Conservation (phyloP, 2,329 filamentous ascomycete species). For the Pyricularia grisea region DNA sequence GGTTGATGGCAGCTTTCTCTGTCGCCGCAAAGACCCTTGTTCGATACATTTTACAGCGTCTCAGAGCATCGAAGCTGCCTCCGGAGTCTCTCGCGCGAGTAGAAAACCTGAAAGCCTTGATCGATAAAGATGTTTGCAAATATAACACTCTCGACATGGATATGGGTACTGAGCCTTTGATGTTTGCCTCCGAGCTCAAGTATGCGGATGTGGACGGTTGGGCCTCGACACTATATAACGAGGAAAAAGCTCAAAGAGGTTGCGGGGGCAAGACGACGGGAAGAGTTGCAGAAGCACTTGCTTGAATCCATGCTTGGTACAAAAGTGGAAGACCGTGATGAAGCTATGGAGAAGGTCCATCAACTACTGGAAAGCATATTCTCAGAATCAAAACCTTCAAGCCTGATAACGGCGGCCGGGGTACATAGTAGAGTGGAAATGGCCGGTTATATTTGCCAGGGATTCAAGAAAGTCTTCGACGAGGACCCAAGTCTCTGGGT, state of each 20-base stretch:
- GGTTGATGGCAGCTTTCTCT: slow-evolving; percentile 5
- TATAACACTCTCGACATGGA: neutral
- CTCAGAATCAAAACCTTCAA: neutral
- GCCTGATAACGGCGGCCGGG: neutral
- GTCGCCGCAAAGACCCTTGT: neutral
- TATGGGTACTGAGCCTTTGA: neutral
- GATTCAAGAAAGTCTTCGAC: neutral
- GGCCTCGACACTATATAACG: too few species aligned
- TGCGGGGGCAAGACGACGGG: too few species aligned
- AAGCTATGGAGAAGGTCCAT: neutral
- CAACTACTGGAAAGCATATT: neutral
- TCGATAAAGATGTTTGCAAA: neutral
- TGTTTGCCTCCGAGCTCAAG: neutral
- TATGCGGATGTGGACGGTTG: too few species aligned
- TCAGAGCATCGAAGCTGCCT: neutral
- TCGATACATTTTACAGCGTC: neutral
- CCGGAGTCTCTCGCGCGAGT: neutral
- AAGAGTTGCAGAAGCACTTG: neutral
- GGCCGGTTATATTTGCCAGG: neutral
- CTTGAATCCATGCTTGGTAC: neutral
- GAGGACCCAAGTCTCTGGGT: neutral
- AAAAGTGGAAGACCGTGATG: neutral
- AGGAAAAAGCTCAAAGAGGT: neutral
- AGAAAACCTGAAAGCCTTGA: neutral
- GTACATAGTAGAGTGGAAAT: neutral